Conservation (phyloP, 768 basidiomycete species). For the Mycena epipterygia region DNA sequence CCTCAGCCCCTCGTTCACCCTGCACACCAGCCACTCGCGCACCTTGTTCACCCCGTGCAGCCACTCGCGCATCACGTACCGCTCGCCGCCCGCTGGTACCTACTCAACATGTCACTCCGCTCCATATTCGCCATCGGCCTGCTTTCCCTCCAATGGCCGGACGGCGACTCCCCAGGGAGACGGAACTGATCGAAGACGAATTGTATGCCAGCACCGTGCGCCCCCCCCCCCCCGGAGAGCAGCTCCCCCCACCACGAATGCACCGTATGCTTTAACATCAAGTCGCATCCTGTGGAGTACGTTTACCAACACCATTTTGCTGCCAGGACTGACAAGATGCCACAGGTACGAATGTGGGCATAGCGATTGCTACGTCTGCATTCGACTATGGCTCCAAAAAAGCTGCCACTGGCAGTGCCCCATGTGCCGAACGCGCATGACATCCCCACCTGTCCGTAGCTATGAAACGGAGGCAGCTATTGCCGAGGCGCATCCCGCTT, state of each 20-base stretch:
- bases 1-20: too few relatives aligned
- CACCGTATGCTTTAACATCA: not conserved
- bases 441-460: not conserved
- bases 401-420: slow-evolving; percentile 1
- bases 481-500: not conserved
- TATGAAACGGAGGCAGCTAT: not conserved
- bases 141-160: not conserved
- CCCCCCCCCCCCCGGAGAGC: not conserved
- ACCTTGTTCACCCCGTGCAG: too few relatives aligned
- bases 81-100: too few relatives aligned
- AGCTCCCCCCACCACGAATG: not conserved
- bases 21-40: too few relatives aligned
- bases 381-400: not conserved
- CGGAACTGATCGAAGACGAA: not conserved
- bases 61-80: too few relatives aligned
- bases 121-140: not conserved
- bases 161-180: not conserved
- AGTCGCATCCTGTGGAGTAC: not conserved
- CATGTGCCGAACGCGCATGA: not conserved
- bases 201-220: not conserved
- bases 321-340: not conserved
- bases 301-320: not conserved
- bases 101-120: not conserved
- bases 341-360: not conserved
- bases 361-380: not conserved